Evolutionary conservation across 2,329 filamentous ascomycete species (phyloP), one percentile per base, ranked within the genome.

Genomic region (Aspergillus carbonarius): DNA sequence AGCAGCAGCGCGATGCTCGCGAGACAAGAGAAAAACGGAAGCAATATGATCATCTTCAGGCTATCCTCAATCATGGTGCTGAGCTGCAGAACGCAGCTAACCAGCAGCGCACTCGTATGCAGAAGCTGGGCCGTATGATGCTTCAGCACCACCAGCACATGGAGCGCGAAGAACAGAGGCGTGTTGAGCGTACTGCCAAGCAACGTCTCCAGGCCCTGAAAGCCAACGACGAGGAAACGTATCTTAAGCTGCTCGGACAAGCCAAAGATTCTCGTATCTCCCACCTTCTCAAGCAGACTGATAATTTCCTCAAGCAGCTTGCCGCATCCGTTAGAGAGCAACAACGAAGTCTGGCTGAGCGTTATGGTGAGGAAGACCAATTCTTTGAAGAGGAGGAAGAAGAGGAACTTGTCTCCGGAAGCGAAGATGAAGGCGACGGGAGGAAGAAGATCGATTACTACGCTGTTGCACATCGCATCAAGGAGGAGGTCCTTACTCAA

Each of bases 221-320:
- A 80, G 93, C 95, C 70, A 96, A 99, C 87, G 95, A 99, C 76
- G 95, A 99, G 80, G 95, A 98, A 79, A 96, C 95, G 0, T 99
- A 99, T 75, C 86, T 99, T 78, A 97, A 97, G 78, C 84, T 99
- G 72, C 88, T 99, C 69, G 95, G 96, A 72, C 93, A 99, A 77
- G 95, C 95, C 70, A 99, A 99, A 82, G 95, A 99, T 81, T 98
- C 93, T 39, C 93, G 95, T 88, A 99, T 99, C 65, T 96, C 95
- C 8, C 95, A 99, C 75, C 81, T 99, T 71, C 88, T 99, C 68
- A 92, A 91, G 72, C 95, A 99, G 79, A 99, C 95, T 53, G 93
- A 99, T 75, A 93, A 93, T 54, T 99, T 99, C 87, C 83, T 99
- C 79, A 90, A 93, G 67, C 93, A 98, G 76, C 88, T 99, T 61